Evolutionary conservation across 2,329 filamentous ascomycete species (phyloP).

Genomic region (Paraconiothyrium brasiliense): DNA sequence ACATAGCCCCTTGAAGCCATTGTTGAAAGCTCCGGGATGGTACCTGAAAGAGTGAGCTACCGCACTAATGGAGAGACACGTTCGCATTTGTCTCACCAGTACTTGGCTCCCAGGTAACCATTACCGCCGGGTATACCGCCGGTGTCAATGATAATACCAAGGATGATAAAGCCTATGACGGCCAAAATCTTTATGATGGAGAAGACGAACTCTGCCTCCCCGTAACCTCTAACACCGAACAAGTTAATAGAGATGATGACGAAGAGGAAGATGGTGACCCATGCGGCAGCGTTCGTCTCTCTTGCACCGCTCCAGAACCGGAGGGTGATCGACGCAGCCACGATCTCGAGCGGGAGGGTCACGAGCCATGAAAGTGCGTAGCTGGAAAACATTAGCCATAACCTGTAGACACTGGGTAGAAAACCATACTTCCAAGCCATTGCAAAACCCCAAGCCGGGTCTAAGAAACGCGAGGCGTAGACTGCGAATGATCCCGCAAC

Average conservation of each 20-base stretch:
- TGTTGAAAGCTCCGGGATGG: constrained; percentile 78
- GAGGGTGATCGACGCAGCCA: constrained; percentile 84
- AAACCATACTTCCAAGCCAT: constrained; percentile 22
- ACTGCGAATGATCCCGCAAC: constrained; percentile 88
- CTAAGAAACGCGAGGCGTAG: constrained; percentile 86
- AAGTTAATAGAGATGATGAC: constrained; percentile 78
- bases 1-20: constrained; percentile 80
- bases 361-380: constrained; percentile 87
- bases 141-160: constrained; percentile 83
- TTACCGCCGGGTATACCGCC: constrained; percentile 66
- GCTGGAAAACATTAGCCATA: constrained; percentile 53
- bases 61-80: background rate
- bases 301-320: constrained; percentile 73
- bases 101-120: constrained; percentile 80
- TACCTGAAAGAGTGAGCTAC: constrained; percentile 39
- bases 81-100: constrained; percentile 62
- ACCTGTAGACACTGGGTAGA: background rate
- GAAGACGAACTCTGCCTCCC: constrained; percentile 86
- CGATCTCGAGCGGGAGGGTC: constrained; percentile 81
- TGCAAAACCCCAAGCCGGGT: constrained; percentile 74
- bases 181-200: constrained; percentile 83
- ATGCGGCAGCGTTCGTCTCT: constrained; percentile 63
- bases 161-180: constrained; percentile 84
- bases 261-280: constrained; percentile 81
- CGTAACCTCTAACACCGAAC: constrained; percentile 85